phyloP scores from a whole-genome alignment of 73 alveolate genomes.

The Blepharisma japonicum region DNA sequence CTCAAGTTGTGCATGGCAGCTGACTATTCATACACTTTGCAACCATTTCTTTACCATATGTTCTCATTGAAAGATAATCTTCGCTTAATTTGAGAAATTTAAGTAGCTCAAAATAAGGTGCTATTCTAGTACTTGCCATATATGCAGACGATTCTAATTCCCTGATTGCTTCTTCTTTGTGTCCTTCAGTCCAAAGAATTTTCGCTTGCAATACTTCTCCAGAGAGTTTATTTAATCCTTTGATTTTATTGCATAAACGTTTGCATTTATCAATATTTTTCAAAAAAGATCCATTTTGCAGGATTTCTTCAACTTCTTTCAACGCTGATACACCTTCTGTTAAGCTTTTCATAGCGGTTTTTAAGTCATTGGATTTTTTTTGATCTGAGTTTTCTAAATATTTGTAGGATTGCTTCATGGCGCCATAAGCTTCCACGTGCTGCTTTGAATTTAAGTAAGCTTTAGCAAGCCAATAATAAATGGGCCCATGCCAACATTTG shows the following conservation, averaged over 20 bases:
- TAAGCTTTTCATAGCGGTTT: too few species aligned
- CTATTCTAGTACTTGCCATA: background rate
- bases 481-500: background rate
- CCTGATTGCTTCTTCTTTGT: background rate
- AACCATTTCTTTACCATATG: background rate
- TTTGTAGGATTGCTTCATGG: too few species aligned
- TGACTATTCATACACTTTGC: background rate
- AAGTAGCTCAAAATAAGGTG: background rate
- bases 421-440: background rate
- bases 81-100: background rate
- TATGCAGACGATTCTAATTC: background rate
- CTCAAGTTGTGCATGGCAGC: background rate
- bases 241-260: background rate
- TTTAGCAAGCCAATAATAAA: constrained; percentile 25
- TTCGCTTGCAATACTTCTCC: background rate
- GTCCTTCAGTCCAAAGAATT: background rate
- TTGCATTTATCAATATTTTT: background rate
- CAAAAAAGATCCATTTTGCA: too few species aligned
- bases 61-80: background rate
- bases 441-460: constrained; percentile 10
- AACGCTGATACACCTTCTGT: too few species aligned
- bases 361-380: too few species aligned
- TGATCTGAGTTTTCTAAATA: too few species aligned
- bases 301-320: too few species aligned
- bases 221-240: background rate